phyloP scores from a whole-genome alignment of 257 asterid species.

The Hygrophila difformis region DNA sequence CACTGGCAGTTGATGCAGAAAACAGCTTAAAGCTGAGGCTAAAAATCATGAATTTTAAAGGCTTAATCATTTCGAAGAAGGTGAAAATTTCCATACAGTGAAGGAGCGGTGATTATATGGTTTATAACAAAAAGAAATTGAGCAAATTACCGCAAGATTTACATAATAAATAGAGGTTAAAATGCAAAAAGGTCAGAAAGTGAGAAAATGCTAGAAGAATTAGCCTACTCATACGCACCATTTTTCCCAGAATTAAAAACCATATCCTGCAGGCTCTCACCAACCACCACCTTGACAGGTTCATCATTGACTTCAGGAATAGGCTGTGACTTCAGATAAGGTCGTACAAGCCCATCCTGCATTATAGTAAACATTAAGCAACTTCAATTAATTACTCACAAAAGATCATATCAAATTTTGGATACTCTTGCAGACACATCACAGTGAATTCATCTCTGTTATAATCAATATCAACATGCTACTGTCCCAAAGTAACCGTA shows the following conservation, averaged over 20 bases:
- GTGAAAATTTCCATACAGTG: neutral
- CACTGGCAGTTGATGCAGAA: neutral
- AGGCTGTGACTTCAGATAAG: conserved; percentile 65
- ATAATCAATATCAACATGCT: no score
- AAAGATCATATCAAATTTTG: no score
- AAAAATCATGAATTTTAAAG: neutral
- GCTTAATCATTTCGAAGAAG: neutral
- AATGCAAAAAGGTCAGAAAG: conserved; percentile 6
- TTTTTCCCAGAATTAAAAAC: conserved; percentile 54
- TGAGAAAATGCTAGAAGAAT: conserved; percentile 8
- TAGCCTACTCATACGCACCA: conserved; percentile 27
- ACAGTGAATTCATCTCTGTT: no score
- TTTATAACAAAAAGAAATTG: conserved; percentile 1
- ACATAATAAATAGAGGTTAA: neutral
- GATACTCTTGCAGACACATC: no score
- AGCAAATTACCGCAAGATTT: neutral
- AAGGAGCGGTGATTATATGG: neutral
- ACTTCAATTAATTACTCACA: conserved; percentile 11
- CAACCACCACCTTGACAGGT: conserved; percentile 80
- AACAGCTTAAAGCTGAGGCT: neutral
- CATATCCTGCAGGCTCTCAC: conserved; percentile 55
- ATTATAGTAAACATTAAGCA: conserved; percentile 13
- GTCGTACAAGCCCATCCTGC: conserved; percentile 53
- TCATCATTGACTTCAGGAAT: conserved; percentile 54
- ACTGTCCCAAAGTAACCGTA: no score